Percentiles rank a stretch among this genome's conserved stretches.
phyloP scores from a whole-genome alignment of 306 rosid genomes.

The Hippophae tibetana region DNA sequence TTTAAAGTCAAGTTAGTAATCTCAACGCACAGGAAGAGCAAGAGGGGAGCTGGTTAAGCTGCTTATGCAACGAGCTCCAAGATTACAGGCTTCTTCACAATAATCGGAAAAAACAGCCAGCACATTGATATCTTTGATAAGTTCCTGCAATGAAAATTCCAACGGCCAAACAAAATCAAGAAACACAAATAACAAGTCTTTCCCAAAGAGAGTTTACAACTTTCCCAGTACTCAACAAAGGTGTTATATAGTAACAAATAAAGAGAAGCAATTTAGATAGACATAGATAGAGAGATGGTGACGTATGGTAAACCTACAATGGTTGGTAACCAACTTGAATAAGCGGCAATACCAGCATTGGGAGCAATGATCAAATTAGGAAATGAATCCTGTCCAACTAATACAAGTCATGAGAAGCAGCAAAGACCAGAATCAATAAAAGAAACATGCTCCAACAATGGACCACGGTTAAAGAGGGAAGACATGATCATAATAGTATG shows the following conservation, averaged over 20 bases:
- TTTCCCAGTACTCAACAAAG: background rate
- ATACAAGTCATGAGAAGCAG: constrained; percentile 8
- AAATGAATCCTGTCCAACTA: constrained; percentile 36
- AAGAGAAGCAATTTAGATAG: background rate
- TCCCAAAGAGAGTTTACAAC: background rate
- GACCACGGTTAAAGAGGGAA: constrained; percentile 1
- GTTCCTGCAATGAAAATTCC: constrained; percentile 39
- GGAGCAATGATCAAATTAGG: constrained; percentile 79
- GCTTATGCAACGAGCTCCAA: constrained; percentile 65
- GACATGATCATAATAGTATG: background rate
- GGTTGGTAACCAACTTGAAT: constrained; percentile 81
- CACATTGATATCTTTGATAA: constrained; percentile 41
- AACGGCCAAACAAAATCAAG: constrained; percentile 12
- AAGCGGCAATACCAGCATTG: constrained; percentile 83
- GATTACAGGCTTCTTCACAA: constrained; percentile 95
- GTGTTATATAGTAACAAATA: background rate
- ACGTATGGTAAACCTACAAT: constrained; percentile 41
- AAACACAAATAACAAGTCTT: background rate
- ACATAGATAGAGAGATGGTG: background rate
- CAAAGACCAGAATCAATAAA: background rate
- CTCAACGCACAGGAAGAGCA: constrained; percentile 46
- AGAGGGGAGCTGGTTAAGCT: constrained; percentile 39
- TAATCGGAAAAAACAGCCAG: constrained; percentile 72
- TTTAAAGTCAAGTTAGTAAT: background rate
- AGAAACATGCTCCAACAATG: background rate